These are phyloP conservation scores for Flaveria sonorensis DNA, from an alignment of 129 eudicot genomes.

Conservation along the genomic window DNA sequence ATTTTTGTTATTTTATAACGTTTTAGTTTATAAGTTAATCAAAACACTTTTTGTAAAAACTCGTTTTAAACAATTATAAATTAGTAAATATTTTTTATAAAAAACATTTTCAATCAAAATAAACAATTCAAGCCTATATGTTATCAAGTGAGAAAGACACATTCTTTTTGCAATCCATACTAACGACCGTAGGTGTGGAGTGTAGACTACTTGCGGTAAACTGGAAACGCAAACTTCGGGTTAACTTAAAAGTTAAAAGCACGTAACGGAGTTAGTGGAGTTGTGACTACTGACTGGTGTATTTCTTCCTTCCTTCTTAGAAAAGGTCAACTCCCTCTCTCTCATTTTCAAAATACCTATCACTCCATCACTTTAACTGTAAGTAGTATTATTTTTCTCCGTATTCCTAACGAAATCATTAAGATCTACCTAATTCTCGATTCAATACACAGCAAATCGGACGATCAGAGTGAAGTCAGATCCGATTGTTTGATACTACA, in stretches of 20 bases:
- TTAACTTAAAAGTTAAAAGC: conserved; percentile 9
- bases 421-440: conserved; percentile 33
- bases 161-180: too few relatives aligned
- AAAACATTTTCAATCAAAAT: too few relatives aligned
- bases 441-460: not conserved
- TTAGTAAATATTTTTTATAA: too few relatives aligned
- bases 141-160: too few relatives aligned
- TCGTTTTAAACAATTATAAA: too few relatives aligned
- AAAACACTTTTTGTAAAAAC: too few relatives aligned
- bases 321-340: conserved; percentile 37
- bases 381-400: not conserved
- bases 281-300: not conserved
- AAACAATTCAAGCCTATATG: too few relatives aligned
- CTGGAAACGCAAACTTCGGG: not conserved
- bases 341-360: not conserved
- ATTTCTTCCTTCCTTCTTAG: not conserved
- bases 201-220: not conserved
- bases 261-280: conserved; percentile 9
- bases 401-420: not conserved
- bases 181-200: too few relatives aligned
- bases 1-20: too few relatives aligned
- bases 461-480: conserved; percentile 18
- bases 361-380: conserved; percentile 1
- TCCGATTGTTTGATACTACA: not conserved
- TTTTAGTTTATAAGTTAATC: too few relatives aligned